Conservation (phyloP, 2,329 filamentous ascomycete species). For the Ophidiomyces ophidiicola region DNA sequence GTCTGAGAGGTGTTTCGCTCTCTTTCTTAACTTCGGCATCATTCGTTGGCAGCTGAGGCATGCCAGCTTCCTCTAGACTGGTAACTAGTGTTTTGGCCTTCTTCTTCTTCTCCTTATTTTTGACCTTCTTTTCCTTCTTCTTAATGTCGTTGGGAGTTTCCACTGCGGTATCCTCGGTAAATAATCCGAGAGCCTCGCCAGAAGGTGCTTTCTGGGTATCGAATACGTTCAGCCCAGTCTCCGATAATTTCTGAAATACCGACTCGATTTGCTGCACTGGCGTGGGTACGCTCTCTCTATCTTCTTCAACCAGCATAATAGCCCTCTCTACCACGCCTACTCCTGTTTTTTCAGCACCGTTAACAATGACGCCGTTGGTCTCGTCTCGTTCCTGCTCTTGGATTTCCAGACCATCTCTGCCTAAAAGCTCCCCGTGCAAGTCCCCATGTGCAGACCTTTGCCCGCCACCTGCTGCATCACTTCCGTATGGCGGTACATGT, state of each 20-base stretch:
- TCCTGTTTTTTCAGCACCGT: background rate
- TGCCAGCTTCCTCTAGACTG: background rate
- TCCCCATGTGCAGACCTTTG: no score
- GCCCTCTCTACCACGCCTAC: background rate
- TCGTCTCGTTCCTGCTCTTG: conserved; percentile 6
- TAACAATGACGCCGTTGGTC: conserved; percentile 1
- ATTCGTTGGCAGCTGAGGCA: background rate
- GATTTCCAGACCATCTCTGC: background rate
- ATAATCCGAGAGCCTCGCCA: background rate
- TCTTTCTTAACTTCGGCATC: conserved; percentile 5
- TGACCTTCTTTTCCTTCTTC: conserved; percentile 9
- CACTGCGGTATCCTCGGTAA: conserved; percentile 2
- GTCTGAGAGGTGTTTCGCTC: background rate
- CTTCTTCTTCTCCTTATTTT: conserved; percentile 8
- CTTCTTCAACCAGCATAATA: no score
- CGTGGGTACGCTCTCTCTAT: no score
- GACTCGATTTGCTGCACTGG: background rate
- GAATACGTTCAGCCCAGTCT: conserved; percentile 10
- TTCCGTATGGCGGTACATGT: background rate
- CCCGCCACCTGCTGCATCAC: no score
- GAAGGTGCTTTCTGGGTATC: conserved; percentile 4
- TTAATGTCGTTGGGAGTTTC: background rate
- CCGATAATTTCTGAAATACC: conserved; percentile 1
- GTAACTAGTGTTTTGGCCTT: background rate
- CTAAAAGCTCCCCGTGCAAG: conserved; percentile 1